Conservation (phyloP, 306 rosid genomes). For the Cucurbita maxima region DNA sequence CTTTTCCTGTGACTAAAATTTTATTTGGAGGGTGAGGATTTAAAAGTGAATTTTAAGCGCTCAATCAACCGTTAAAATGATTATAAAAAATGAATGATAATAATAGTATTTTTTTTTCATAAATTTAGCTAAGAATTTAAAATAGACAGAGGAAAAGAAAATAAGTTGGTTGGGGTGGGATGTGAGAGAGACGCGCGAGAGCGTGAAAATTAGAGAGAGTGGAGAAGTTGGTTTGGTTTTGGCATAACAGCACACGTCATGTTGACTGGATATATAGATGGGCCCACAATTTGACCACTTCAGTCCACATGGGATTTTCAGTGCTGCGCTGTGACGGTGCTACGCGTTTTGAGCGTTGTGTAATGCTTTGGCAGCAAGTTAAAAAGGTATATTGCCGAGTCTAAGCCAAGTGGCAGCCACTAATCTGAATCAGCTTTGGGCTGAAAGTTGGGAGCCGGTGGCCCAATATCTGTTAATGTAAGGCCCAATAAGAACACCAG, state of each 20-base stretch:
- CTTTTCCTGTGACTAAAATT: no score
- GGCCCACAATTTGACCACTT: neutral
- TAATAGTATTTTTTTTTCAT: no score
- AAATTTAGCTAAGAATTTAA: no score
- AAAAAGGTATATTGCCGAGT: no score
- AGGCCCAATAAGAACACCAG: neutral
- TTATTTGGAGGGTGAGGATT: neutral
- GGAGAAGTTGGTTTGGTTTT: neutral
- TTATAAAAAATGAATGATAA: no score
- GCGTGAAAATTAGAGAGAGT: neutral
- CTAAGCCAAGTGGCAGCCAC: no score
- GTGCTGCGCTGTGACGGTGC: neutral
- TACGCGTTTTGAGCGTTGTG: slow-evolving; percentile 1
- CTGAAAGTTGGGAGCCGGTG: neutral
- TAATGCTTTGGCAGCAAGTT: neutral
- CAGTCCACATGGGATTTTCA: neutral
- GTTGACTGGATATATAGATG: neutral
- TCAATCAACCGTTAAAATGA: no score
- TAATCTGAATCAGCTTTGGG: neutral
- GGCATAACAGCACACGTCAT: neutral
- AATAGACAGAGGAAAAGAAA: no score
- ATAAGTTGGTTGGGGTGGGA: neutral
- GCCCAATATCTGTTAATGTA: neutral
- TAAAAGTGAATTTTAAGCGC: neutral
- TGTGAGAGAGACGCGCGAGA: neutral